Conservation (phyloP, 768 basidiomycete genomes). For the Psilocybe cyanescens region DNA sequence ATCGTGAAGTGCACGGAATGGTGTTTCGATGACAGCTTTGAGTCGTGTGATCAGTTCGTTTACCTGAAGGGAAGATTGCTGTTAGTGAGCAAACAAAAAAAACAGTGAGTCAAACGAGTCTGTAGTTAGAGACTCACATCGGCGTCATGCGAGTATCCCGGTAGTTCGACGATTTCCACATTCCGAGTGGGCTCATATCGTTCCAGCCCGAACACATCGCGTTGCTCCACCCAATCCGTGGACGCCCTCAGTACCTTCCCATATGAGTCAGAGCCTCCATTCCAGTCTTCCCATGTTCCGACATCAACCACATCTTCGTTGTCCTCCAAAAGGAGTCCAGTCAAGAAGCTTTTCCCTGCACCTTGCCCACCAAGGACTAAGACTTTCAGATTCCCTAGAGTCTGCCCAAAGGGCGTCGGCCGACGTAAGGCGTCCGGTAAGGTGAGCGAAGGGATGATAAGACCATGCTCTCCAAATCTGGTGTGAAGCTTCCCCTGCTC, state of each 20-base stretch:
- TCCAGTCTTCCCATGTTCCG: slow-evolving; percentile 57
- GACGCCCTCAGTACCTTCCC: slow-evolving; percentile 58
- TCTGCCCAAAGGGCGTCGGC: slow-evolving; percentile 72
- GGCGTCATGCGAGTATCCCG: slow-evolving; percentile 43
- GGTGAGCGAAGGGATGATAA: slow-evolving; percentile 72
- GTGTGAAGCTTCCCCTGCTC: slow-evolving; percentile 4
- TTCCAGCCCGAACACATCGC: slow-evolving; percentile 66
- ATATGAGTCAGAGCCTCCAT: slow-evolving; percentile 21
- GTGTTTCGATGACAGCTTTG: slow-evolving; percentile 52
- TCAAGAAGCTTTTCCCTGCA: slow-evolving; percentile 48
- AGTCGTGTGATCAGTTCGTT: slow-evolving; percentile 34
- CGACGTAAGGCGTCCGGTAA: slow-evolving; percentile 64
- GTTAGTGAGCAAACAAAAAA: too few relatives aligned
- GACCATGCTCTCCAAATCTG: slow-evolving; percentile 39
- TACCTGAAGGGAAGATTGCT: slow-evolving; percentile 22
- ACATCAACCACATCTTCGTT: slow-evolving; percentile 73
- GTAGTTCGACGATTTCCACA: slow-evolving; percentile 60
- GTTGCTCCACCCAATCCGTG: slow-evolving; percentile 74
- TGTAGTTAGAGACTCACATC: slow-evolving; percentile 43
- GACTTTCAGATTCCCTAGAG: slow-evolving; percentile 62
- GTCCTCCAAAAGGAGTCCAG: slow-evolving; percentile 56
- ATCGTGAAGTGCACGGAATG: slow-evolving; percentile 57
- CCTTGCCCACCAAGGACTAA: slow-evolving; percentile 55
- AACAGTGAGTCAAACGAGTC: too few relatives aligned
- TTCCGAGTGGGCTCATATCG: slow-evolving; percentile 68